A percentile compares a stretch with the other conserved stretches of the same genome.
Conservation (phyloP, 352 stramenopile genomes). For the Pythium grandisporangium region DNA sequence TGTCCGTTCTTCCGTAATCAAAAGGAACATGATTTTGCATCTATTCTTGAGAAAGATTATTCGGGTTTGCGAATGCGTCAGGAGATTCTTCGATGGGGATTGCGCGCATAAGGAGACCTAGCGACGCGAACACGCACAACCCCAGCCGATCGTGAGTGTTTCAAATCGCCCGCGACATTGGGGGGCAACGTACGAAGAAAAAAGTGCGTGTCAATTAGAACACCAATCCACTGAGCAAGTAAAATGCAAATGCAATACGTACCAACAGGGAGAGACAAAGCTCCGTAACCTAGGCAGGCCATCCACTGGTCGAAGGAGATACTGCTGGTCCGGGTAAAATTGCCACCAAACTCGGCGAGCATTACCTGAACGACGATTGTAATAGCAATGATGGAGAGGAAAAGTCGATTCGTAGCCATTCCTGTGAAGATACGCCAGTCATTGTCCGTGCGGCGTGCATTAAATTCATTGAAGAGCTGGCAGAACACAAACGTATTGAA, state of each 20-base stretch:
- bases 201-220: too few relatives aligned
- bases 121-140: too few relatives aligned
- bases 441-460: constrained; percentile 86
- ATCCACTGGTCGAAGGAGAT: constrained; percentile 60
- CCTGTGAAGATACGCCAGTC: constrained; percentile 94
- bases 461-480: constrained; percentile 91
- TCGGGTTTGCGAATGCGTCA: constrained; percentile 65
- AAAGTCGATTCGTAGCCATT: constrained; percentile 88
- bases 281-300: constrained; percentile 44
- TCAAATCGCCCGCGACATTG: background rate
- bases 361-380: constrained; percentile 94
- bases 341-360: constrained; percentile 93
- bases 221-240: too few relatives aligned
- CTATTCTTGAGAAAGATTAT: constrained; percentile 40
- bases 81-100: constrained; percentile 61
- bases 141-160: background rate
- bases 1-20: too few relatives aligned
- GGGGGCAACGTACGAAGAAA: background rate
- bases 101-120: constrained; percentile 65
- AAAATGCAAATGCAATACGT: constrained; percentile 7
- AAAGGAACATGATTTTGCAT: too few relatives aligned
- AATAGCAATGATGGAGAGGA: constrained; percentile 87
- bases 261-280: constrained; percentile 63
- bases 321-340: constrained; percentile 71
- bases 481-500: constrained; percentile 99